Evolutionary conservation across 78 protist species (phyloP), one percentile per base, ranked within the genome.

Genomic region (Cavenderia fasciculata): DNA sequence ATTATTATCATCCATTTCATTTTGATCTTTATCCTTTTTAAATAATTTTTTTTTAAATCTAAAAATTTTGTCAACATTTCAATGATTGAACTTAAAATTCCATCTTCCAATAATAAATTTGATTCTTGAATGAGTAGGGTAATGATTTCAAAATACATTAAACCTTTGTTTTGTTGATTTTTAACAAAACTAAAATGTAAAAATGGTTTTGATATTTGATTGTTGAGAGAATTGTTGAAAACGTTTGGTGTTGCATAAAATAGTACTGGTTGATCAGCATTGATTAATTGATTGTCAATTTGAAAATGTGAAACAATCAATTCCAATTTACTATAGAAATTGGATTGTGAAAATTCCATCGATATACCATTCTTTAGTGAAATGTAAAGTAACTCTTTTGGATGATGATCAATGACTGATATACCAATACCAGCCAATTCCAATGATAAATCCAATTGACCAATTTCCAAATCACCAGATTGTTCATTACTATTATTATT

Each of bases 191-290:
- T 88, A 52, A 88, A 72, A 38, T 88, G 94, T 11, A 88, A 1
- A 68, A 63, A 66, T 41, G 94, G 94, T 21, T 88, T 88, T 27
- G 54, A 34, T 3, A 59, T 2, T 4, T 38, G 36, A 7, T 56
- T 33, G 27, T 76, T 44, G 7, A 31, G 31, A 7, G 66, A 31
- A 19, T 21, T 25, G 38, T 73, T 73, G 5, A 34, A 38, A 36
- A 51, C 16, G 23, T 49, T 49, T 0, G 25, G 33, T 1, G 38
- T 44, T 25, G 72, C 79, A 56, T 82, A 82, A n/a, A 92, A 68
- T 29, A 92, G n/a, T 5, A 92, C 95, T 40, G 95, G 95, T 21
- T 65, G 84, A 61, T 76, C 90, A 31, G 95, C 72, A 47, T 68
- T 41, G 8, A n/a, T 25, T 12, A 71, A n/a, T 77, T 92, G 95